These are phyloP conservation scores for Sistotremastrum niveocremeum DNA, from an alignment of 768 basidiomycete genomes.

Conservation along the genomic window DNA sequence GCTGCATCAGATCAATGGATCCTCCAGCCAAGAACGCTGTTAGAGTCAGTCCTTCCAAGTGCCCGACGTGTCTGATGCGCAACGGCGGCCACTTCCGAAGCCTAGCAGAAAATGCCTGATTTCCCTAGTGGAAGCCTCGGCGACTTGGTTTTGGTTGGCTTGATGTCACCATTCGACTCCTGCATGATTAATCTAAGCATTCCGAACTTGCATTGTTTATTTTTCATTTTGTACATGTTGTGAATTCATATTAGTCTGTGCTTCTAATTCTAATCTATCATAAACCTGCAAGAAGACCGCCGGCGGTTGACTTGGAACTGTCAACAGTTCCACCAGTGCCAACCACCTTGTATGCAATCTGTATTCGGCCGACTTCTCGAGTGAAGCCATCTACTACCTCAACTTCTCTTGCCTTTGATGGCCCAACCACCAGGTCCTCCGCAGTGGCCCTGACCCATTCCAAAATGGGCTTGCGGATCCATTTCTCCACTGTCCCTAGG, in stretches of 20 bases:
- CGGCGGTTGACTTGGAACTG: constrained; percentile 33
- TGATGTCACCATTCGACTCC: no score
- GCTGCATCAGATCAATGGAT: constrained; percentile 52
- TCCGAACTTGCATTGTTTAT: no score
- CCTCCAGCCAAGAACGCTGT: constrained; percentile 59
- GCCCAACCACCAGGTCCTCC: constrained; percentile 32
- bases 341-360: constrained; percentile 45
- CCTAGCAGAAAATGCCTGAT: no score
- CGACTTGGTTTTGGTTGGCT: no score
- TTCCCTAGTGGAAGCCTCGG: no score
- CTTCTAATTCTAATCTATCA: no score
- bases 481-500: constrained; percentile 27
- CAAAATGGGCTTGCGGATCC: constrained; percentile 58
- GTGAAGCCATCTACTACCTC: constrained; percentile 47
- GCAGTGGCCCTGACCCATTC: constrained; percentile 55
- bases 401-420: constrained; percentile 19
- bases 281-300: constrained; percentile 43
- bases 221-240: no score
- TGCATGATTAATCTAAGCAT: no score
- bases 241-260: no score
- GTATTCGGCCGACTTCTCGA: constrained; percentile 40
- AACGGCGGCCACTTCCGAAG: no score
- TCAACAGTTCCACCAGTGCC: constrained; percentile 40
- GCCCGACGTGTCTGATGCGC: constrained; percentile 22
- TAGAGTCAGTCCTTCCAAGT: constrained; percentile 43